phyloP scores from a whole-genome alignment of 768 basidiomycete genomes.

The Candolleomyces eurysporus region DNA sequence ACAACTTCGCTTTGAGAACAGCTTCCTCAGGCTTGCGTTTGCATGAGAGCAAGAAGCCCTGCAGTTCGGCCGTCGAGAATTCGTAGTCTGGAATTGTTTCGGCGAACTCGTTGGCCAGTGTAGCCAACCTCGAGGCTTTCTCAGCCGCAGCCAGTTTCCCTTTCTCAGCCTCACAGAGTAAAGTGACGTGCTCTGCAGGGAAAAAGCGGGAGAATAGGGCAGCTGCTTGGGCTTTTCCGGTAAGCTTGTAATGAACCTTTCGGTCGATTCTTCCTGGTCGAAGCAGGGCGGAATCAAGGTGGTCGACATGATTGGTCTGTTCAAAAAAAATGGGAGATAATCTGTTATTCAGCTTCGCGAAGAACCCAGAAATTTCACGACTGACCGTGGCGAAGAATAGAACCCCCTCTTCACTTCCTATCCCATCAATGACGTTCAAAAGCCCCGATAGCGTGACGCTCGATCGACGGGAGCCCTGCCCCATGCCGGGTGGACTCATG shows the following conservation, averaged over 20 bases:
- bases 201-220: constrained; percentile 53
- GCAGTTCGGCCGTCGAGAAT: constrained; percentile 60
- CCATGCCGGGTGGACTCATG: constrained; percentile 8
- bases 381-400: constrained; percentile 59
- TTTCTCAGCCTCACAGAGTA: constrained; percentile 15
- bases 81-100: constrained; percentile 40
- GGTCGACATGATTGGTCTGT: constrained; percentile 55
- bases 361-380: background rate
- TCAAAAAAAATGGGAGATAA: background rate
- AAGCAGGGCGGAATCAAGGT: constrained; percentile 53
- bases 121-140: constrained; percentile 13
- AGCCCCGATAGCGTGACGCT: constrained; percentile 53
- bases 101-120: constrained; percentile 43
- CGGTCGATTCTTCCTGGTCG: constrained; percentile 58
- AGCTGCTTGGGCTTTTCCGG: constrained; percentile 43
- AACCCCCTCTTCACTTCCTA: constrained; percentile 60
- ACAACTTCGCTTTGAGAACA: constrained; percentile 30
- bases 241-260: constrained; percentile 49
- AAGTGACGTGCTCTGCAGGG: constrained; percentile 27
- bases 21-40: constrained; percentile 40
- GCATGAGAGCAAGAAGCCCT: constrained; percentile 52
- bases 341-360: background rate
- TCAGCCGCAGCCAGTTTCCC: background rate
- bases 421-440: constrained; percentile 59
- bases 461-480: constrained; percentile 16